Percentiles rank a stretch among this genome's conserved stretches.
These are phyloP conservation scores for Litsea cubeba DNA, from an alignment of 164 flowering plant species.

Conservation along the genomic window DNA sequence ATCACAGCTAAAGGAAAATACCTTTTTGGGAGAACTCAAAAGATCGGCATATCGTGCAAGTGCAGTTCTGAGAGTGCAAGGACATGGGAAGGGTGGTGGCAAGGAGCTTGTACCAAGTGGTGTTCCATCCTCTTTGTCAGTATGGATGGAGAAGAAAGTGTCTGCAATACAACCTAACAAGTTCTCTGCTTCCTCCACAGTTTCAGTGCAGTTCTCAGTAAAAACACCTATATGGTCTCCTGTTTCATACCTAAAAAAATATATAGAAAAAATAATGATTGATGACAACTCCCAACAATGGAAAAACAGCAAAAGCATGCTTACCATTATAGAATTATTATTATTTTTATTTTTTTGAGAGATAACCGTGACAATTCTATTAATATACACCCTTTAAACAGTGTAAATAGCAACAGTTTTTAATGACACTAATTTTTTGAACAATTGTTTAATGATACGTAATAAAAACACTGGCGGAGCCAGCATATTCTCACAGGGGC, in stretches of 20 bases:
- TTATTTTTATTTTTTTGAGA: too few species aligned
- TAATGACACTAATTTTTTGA: too few species aligned
- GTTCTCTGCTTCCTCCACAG: constrained; percentile 74
- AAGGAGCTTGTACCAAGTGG: constrained; percentile 72
- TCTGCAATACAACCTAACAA: constrained; percentile 59
- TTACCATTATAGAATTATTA: background rate
- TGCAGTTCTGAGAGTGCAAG: constrained; percentile 82
- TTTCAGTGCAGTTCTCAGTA: constrained; percentile 64
- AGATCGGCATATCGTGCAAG: constrained; percentile 79
- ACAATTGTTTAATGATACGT: too few species aligned
- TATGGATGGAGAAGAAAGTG: constrained; percentile 70
- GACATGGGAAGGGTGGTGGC: constrained; percentile 85
- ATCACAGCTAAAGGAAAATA: constrained; percentile 12
- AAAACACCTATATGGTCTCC: constrained; percentile 99
- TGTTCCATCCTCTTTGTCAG: constrained; percentile 87
- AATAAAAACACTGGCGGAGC: too few species aligned
- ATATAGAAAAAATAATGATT: background rate
- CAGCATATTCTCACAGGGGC: too few species aligned
- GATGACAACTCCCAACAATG: background rate
- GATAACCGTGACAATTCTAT: too few species aligned
- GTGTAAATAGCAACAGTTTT: too few species aligned
- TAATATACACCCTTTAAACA: too few species aligned
- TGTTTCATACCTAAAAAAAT: constrained; percentile 74
- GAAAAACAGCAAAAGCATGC: background rate
- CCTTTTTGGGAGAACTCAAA: constrained; percentile 95